Conservation (phyloP, 768 basidiomycete genomes). For the Hygrocybe coccinea region DNA sequence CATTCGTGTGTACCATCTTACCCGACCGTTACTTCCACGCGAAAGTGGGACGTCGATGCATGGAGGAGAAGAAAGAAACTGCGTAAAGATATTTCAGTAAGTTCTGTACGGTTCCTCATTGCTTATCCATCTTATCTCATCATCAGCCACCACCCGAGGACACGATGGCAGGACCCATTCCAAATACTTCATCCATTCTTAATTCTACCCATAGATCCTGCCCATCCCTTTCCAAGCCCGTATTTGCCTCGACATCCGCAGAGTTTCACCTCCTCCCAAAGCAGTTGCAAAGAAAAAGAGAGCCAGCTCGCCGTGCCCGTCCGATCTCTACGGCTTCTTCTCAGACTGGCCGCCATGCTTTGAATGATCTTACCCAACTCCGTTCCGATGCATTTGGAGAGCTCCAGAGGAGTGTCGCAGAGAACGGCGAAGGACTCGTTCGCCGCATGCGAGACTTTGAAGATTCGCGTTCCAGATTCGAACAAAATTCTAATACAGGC, state of each 20-base stretch:
- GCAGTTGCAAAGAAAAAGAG: conserved; percentile 11
- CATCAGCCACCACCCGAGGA: neutral
- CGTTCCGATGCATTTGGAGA: conserved; percentile 64
- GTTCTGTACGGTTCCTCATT: conserved; percentile 16
- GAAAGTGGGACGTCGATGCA: conserved; percentile 49
- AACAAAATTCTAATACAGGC: conserved; percentile 35
- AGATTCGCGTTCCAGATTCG: conserved; percentile 41
- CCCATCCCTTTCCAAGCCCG: conserved; percentile 27
- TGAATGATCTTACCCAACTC: conserved; percentile 39
- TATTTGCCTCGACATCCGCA: conserved; percentile 45
- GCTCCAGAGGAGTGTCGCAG: conserved; percentile 55
- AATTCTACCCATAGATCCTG: conserved; percentile 21
- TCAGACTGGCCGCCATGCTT: conserved; percentile 10
- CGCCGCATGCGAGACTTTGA: conserved; percentile 73
- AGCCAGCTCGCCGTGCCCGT: conserved; percentile 16
- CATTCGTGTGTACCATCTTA: conserved; percentile 32
- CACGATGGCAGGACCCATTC: neutral
- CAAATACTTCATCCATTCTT: neutral
- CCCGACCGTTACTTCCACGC: conserved; percentile 32
- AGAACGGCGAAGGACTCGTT: conserved; percentile 64
- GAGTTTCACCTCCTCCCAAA: conserved; percentile 45
- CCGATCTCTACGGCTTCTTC: neutral
- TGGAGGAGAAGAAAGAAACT: conserved; percentile 54
- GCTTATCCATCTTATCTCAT: neutral
- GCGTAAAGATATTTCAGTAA: conserved; percentile 45